Evolutionary conservation across 1,139 yeast species (phyloP).

Genomic region (Sugiyamaella paludigena): DNA sequence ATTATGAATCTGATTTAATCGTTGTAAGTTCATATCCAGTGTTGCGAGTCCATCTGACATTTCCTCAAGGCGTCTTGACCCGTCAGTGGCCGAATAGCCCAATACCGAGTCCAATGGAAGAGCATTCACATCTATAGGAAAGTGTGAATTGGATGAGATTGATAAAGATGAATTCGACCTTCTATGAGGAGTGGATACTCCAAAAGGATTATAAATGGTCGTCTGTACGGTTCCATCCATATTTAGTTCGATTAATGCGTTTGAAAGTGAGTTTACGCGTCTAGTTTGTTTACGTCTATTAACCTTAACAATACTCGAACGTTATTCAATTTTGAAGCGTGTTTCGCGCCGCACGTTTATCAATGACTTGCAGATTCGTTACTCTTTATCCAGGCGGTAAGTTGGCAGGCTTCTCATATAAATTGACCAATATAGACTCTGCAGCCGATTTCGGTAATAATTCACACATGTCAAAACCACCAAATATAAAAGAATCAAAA

Average conservation of each 20-base stretch:
- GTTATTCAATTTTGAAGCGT: no score
- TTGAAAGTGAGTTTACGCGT: no score
- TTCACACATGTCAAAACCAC: no score
- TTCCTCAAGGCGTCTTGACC: constrained; percentile 33
- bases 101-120: constrained; percentile 28
- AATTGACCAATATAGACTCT: no score
- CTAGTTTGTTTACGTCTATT: no score
- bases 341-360: no score
- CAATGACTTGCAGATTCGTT: no score
- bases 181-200: constrained; percentile 30
- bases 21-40: constrained; percentile 51
- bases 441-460: no score
- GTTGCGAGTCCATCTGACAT: constrained; percentile 55
- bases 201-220: constrained; percentile 2
- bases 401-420: no score
- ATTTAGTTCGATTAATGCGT: background rate
- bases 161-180: constrained; percentile 30
- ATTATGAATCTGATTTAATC: constrained; percentile 50
- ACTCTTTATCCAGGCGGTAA: no score
- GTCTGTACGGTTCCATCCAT: background rate
- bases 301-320: no score
- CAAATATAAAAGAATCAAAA: no score
- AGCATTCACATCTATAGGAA: constrained; percentile 22
- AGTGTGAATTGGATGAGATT: constrained; percentile 22
- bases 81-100: constrained; percentile 9